A percentile compares a stretch with the other conserved stretches of the same genome.
Evolutionary conservation across 176 grass and related monocot genomes (phyloP).

Genomic region (Hordeum marinum): DNA sequence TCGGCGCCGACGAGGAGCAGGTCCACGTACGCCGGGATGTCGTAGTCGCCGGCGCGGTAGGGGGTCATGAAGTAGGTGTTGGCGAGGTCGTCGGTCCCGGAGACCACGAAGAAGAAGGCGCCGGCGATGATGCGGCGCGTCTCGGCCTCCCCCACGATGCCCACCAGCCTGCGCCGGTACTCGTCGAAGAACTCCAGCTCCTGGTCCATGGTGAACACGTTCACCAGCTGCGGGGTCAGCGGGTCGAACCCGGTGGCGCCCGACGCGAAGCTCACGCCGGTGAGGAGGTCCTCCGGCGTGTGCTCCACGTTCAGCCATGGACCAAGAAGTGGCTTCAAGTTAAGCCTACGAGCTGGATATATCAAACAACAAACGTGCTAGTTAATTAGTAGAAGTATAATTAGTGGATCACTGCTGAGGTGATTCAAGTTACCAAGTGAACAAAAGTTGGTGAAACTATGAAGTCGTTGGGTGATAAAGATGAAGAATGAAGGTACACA

Average conservation of each 20-base stretch:
- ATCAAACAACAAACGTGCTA: not conserved
- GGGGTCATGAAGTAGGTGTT: slow-evolving; percentile 89
- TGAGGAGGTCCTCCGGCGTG: slow-evolving; percentile 52
- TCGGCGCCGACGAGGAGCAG: slow-evolving; percentile 48
- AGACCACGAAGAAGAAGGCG: slow-evolving; percentile 55
- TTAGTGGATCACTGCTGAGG: too few species aligned
- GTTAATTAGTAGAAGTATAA: too few species aligned
- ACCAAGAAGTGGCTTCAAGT: slow-evolving; percentile 55
- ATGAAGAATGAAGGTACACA: not conserved
- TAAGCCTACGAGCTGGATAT: slow-evolving; percentile 40
- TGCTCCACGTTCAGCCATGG: slow-evolving; percentile 41
- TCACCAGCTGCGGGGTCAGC: slow-evolving; percentile 55
- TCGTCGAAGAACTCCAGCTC: slow-evolving; percentile 64
- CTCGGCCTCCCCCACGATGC: slow-evolving; percentile 48
- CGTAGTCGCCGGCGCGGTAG: slow-evolving; percentile 48
- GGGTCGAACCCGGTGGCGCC: slow-evolving; percentile 81
- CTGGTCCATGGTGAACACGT: slow-evolving; percentile 55
- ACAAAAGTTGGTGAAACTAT: not conserved
- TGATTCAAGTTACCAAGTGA: too few species aligned
- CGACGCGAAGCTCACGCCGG: slow-evolving; percentile 87
- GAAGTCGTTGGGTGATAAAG: not conserved
- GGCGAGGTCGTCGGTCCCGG: slow-evolving; percentile 75
- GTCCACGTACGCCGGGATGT: slow-evolving; percentile 73
- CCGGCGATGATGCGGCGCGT: slow-evolving; percentile 38
- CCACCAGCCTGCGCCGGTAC: slow-evolving; percentile 51